phyloP scores from a whole-genome alignment of 116 monocot species.

The Iris pallida region DNA sequence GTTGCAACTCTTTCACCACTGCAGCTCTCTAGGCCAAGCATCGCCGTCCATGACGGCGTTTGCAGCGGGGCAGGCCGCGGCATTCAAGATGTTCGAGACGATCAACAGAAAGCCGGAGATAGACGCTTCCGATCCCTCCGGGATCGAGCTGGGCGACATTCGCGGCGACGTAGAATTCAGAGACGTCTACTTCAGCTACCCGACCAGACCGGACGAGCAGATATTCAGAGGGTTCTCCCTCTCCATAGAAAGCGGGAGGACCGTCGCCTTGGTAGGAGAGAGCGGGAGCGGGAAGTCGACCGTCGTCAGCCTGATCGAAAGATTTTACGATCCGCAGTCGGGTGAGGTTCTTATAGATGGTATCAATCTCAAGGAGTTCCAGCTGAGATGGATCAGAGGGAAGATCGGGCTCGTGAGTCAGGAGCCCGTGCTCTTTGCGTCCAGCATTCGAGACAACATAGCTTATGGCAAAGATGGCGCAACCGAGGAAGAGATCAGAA shows the following conservation, averaged over 20 bases:
- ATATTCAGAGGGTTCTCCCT: slow-evolving; percentile 60
- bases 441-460: slow-evolving; percentile 67
- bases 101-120: slow-evolving; percentile 68
- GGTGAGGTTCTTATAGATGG: slow-evolving; percentile 75
- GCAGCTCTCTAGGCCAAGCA: slow-evolving; percentile 60
- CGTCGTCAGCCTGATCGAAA: slow-evolving; percentile 53
- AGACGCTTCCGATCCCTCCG: slow-evolving; percentile 51
- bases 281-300: slow-evolving; percentile 87
- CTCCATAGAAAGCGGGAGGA: slow-evolving; percentile 33
- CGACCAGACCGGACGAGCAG: slow-evolving; percentile 46
- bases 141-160: too few species aligned
- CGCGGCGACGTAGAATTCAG: slow-evolving; percentile 61
- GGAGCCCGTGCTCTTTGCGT: slow-evolving; percentile 63
- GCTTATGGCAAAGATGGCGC: slow-evolving; percentile 68
- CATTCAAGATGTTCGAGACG: slow-evolving; percentile 71
- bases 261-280: slow-evolving; percentile 66
- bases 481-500: slow-evolving; percentile 56
- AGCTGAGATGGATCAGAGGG: slow-evolving; percentile 61
- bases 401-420: slow-evolving; percentile 83
- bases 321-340: slow-evolving; percentile 72
- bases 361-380: slow-evolving; percentile 55
- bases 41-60: slow-evolving; percentile 56
- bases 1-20: too few species aligned
- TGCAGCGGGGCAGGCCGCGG: slow-evolving; percentile 66
- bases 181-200: slow-evolving; percentile 67